Conservation (phyloP, 2,329 filamentous ascomycete species). For the Endothia cerciana region DNA sequence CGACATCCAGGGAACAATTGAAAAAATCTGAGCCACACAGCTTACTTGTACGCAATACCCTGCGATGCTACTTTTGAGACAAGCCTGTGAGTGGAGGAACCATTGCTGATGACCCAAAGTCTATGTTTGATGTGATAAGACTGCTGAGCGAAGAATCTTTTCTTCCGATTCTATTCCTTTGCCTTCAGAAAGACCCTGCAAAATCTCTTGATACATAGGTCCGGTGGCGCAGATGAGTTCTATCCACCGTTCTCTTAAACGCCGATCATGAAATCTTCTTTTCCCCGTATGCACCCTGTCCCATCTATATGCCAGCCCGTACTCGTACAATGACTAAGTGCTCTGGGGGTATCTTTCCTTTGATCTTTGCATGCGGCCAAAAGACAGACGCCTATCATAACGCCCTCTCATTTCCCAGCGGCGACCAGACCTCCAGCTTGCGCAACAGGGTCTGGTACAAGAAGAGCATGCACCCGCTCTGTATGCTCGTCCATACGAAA, state of each 20-base stretch:
- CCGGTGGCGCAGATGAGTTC: slow-evolving; percentile 12
- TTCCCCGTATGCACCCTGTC: slow-evolving; percentile 18
- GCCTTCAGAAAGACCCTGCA: not conserved
- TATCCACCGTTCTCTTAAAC: slow-evolving; percentile 23
- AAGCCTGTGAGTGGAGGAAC: too few species aligned
- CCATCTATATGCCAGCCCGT: slow-evolving; percentile 27
- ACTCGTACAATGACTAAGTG: slow-evolving; percentile 27
- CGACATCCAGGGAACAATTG: too few species aligned
- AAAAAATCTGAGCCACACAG: too few species aligned
- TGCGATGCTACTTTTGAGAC: not conserved
- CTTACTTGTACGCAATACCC: too few species aligned
- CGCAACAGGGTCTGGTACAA: slow-evolving; percentile 88
- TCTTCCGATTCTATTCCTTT: slow-evolving; percentile 2
- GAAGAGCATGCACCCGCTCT: slow-evolving; percentile 95
- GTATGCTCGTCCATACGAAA: slow-evolving; percentile 95
- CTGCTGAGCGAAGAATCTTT: slow-evolving; percentile 24
- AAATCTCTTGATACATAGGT: slow-evolving; percentile 1
- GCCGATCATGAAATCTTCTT: slow-evolving; percentile 20
- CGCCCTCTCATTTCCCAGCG: slow-evolving; percentile 29
- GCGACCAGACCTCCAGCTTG: slow-evolving; percentile 65
- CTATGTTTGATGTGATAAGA: slow-evolving; percentile 16
- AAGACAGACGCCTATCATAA: slow-evolving; percentile 7
- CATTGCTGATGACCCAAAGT: not conserved
- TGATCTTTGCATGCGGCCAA: slow-evolving; percentile 8
- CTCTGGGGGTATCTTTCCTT: slow-evolving; percentile 25